Conservation (phyloP, 352 stramenopile genomes). For the Phytophthora chlamydospora region DNA sequence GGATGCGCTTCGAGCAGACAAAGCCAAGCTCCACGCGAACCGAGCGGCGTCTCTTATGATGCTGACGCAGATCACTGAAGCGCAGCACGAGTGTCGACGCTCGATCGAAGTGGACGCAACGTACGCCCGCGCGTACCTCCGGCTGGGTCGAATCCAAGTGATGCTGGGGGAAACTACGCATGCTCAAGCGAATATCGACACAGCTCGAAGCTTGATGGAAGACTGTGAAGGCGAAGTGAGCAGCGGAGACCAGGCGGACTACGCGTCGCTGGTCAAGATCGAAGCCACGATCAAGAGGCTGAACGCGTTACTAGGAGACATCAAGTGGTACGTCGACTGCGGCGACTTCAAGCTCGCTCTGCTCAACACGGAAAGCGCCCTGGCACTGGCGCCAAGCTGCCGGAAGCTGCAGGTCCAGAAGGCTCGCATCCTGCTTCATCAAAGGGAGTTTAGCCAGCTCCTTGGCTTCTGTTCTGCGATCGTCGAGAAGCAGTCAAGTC, state of each 20-base stretch:
- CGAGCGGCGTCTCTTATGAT: slow-evolving; percentile 82
- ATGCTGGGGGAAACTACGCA: slow-evolving; percentile 61
- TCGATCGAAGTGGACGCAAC: slow-evolving; percentile 70
- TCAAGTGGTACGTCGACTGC: slow-evolving; percentile 64
- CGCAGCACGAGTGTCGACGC: slow-evolving; percentile 65
- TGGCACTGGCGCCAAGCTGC: slow-evolving; percentile 56
- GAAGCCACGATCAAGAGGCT: slow-evolving; percentile 59
- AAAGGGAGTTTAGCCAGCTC: slow-evolving; percentile 65
- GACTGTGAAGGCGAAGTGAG: slow-evolving; percentile 13
- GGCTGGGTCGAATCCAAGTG: slow-evolving; percentile 71
- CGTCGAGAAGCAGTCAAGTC: slow-evolving; percentile 54
- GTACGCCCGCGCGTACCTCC: slow-evolving; percentile 79
- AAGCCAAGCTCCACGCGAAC: slow-evolving; percentile 84
- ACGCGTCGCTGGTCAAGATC: slow-evolving; percentile 56
- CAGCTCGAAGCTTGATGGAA: slow-evolving; percentile 52
- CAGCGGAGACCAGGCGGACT: slow-evolving; percentile 45
- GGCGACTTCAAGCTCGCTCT: slow-evolving; percentile 58
- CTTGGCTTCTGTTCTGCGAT: slow-evolving; percentile 55
- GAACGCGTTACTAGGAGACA: slow-evolving; percentile 48
- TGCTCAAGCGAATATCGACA: slow-evolving; percentile 58
- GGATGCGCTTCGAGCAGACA: slow-evolving; percentile 61
- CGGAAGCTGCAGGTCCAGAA: slow-evolving; percentile 72
- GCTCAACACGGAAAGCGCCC: slow-evolving; percentile 50
- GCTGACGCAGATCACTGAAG: slow-evolving; percentile 73
- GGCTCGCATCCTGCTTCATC: slow-evolving; percentile 58